Base-by-base conservation (phyloP, 805 yeast genomes). In the Jamesozyma rosinii region DNA sequence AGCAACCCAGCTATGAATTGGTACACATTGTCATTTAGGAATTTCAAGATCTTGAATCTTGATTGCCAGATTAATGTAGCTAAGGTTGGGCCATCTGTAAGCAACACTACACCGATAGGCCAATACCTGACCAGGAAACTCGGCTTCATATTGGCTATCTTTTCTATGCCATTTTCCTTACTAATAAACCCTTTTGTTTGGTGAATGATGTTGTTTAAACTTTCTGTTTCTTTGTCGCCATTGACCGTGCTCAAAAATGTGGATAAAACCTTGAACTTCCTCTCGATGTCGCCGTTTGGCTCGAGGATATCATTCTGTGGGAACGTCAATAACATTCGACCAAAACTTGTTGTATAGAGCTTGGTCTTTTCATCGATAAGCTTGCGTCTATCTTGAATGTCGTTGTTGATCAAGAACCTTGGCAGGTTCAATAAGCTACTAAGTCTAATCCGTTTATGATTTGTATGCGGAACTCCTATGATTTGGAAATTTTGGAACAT, bases 1-100 rank as follows among this genome's bases (percentile, higher is more conserved):
- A 80, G 74, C 52, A 89, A 81, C 3, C 90, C 86, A 24, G 57
- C 55, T 1, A 70, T 54, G 0, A 94, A 81, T n/a, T 79, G 84
- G 14, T 79, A 60, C 5, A 86, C 57, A 42, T 82, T 81, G 40
- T 68, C 67, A 40, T 68, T 65, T 36, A 78, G 45, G 81, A 92
- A 85, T 1, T 68, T 57, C 2, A 67, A 48, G 15, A 87, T 75
- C 15, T 68, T 72, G 15, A 64, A 65, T 46, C 83, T 68, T 48
- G 79, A 76, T 2, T 71, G 64, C 54, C 82, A 66, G 2, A 74
- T 47, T 43, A 64, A 64, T 22, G 54, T 38, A 1, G 73, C 50
- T 2, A 76, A 56, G 1, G 70, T 54, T 8, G 92, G 87, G 0
- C 83, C 83, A 54, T 74, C 76, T 3, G 71, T 40, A 0, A 70